A percentile compares a stretch with the other conserved stretches of the same genome.
These are phyloP conservation scores for Candida smagusa DNA, from an alignment of 1,139 yeast species.

Conservation along the genomic window DNA sequence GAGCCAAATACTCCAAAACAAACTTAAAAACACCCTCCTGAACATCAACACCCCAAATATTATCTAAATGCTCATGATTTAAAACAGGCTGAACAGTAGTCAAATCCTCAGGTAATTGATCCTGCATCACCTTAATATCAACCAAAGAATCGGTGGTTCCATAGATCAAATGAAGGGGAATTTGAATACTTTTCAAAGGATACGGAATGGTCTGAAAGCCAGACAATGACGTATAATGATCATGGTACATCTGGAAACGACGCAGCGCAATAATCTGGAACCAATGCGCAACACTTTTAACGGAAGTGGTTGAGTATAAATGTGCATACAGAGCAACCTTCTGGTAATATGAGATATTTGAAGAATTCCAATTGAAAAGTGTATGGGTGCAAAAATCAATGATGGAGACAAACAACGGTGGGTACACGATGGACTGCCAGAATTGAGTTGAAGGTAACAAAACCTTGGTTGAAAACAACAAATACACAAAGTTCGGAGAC, in stretches of 20 bases:
- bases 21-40: slow-evolving; percentile 49
- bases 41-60: slow-evolving; percentile 81
- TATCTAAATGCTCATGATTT: slow-evolving; percentile 82
- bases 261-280: slow-evolving; percentile 84
- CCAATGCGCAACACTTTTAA: slow-evolving; percentile 94
- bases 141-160: slow-evolving; percentile 82
- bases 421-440: slow-evolving; percentile 82
- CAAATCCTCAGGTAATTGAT: slow-evolving; percentile 42
- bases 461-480: slow-evolving; percentile 71
- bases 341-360: slow-evolving; percentile 67
- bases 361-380: slow-evolving; percentile 75
- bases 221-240: slow-evolving; percentile 33
- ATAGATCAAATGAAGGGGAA: slow-evolving; percentile 74
- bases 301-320: slow-evolving; percentile 85
- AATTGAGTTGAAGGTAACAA: slow-evolving; percentile 74
- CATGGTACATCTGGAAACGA: slow-evolving; percentile 87
- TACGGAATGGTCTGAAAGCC: slow-evolving; percentile 41
- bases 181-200: slow-evolving; percentile 53
- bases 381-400: slow-evolving; percentile 68
- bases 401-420: slow-evolving; percentile 70
- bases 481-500: slow-evolving; percentile 70
- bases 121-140: slow-evolving; percentile 71
- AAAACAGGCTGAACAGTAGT: slow-evolving; percentile 48
- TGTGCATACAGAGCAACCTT: slow-evolving; percentile 78
- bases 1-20: slow-evolving; percentile 41